Evolutionary conservation across 148 eudicot species (phyloP).

Genomic region (Chenopodium quinoa): DNA sequence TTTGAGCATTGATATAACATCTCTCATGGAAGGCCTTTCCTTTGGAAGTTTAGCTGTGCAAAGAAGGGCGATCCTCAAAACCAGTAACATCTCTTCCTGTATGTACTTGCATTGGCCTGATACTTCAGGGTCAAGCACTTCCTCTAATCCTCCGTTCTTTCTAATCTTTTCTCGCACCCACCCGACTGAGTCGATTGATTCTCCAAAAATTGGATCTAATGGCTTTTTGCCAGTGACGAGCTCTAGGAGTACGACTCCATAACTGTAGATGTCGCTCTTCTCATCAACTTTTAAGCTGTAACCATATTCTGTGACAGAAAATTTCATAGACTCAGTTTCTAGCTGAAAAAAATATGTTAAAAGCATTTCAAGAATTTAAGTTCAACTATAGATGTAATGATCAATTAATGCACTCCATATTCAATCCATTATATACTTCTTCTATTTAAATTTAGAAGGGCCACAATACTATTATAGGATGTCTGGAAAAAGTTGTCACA

Average conservation of each 20-base stretch:
- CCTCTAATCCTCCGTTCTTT: conserved; percentile 30
- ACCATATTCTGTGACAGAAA: conserved; percentile 36
- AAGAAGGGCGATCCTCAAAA: conserved; percentile 37
- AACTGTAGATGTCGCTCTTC: conserved; percentile 50
- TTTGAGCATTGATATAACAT: conserved; percentile 42
- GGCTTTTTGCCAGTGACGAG: conserved; percentile 44
- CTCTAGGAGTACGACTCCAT: conserved; percentile 48
- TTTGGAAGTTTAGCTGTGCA: conserved; percentile 45
- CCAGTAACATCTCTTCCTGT: conserved; percentile 47
- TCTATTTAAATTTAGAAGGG: background rate
- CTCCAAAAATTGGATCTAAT: conserved; percentile 41
- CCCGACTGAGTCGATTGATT: conserved; percentile 38
- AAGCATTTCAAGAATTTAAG: background rate
- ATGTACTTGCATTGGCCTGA: conserved; percentile 41
- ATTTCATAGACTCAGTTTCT: conserved; percentile 5
- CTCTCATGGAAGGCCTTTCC: conserved; percentile 46
- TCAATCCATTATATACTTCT: background rate
- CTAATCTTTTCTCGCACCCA: conserved; percentile 38
- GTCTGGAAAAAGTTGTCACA: too few species aligned
- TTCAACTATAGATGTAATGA: background rate
- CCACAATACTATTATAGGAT: too few species aligned
- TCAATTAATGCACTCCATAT: background rate
- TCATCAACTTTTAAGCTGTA: conserved; percentile 49
- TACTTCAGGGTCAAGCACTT: conserved; percentile 32
- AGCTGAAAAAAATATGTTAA: background rate